Evolutionary conservation across 306 rosid genomes (phyloP), one percentile per base, ranked within the genome.

Genomic region (Morella rubra): DNA sequence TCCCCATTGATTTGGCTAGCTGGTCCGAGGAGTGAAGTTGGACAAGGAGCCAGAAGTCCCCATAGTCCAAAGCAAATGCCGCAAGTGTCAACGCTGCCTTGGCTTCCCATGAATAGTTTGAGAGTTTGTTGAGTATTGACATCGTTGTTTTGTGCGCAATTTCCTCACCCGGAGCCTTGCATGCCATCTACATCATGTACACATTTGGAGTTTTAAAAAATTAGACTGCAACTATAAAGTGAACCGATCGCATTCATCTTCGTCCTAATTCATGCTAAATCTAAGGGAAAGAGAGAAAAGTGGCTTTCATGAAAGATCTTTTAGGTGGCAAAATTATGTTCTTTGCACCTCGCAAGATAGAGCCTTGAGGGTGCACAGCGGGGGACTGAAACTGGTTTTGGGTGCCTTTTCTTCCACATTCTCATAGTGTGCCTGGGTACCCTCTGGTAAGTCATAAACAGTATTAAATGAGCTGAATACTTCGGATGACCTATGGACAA

Each of bases 41-140:
- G 15, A 91, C 79, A 0, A 91, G 86, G 0, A 89, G 71, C 96
- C 93, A 93, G 61, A 89, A 88, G 9, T 93, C 89, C 0, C 95
- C 92, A 42, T 80, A 89, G 10, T 93, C 93, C 11, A 85, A 4
- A 0, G 94, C 86, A 72, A 93, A 93, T 15, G 96, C 91, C 3
- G 91, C 89, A 0, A 93, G 80, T 10, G 94, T 83, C 15, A 93
- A 72, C 71, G 88, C 96, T 0, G 88, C 88, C 72, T 89, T 93
- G n/a, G 93, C 90, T 15, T 83, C 90, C 98, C 94, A 93, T 0
- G 77, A 19, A 66, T 84, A 89, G 37, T 7, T 61, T 14, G 90
- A 78, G 0, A 93, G 79, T 84, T 81, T 87, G 79, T 86, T 77
- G 0, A 90, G 88, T 11, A 93, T 89, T 5, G 87, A 22, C 6